Evolutionary conservation across 495 filamentous ascomycete genomes (phyloP), one percentile per base, ranked within the genome.

Genomic region (Penicillium pancosmium): DNA sequence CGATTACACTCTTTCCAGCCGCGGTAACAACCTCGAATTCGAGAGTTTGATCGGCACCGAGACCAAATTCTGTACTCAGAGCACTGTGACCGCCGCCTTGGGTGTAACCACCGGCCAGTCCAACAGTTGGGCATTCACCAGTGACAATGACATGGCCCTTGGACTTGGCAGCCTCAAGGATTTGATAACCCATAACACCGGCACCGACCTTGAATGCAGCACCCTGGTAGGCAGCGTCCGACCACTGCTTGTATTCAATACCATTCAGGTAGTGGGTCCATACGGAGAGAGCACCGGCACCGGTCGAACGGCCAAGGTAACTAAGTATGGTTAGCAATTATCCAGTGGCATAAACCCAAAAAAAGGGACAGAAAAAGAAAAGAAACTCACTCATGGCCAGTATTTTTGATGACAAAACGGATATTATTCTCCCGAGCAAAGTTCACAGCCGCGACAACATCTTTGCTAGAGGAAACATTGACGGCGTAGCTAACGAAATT

Each of bases 391-490:
- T 83, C 77, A 72, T 78, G 73, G 7, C 87, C 87, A 3, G 86
- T 89, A 65, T 89, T 89, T 31, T 82, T 84, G 46, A 90, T 80
- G 33, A 89, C 77, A 21, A 90, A 69, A 25, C 86, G 81, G 43
- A 90, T 74, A 68, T 85, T 88, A 63, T 85, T 75, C 19, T 79
- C 47, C 21, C 73, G 67, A 9, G 86, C 85, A 56, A 83, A 88
- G 40, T 80, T 73, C 38, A 87, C 63, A 11, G 71, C 70, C 6
- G 64, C 64, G 23, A 68, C 43, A 16, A 79, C 67, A 43, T 81
- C 70, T 5, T 59, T 60, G 50, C 55, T 64, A 2, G 70, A 72
- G 0, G 73, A 69, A 31, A 78, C 78, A 53, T 80, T 75, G 50
- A 81, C 71, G 0, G 78, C 61, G 47, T 89, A 90, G 19, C 68